A percentile compares a stretch with the other conserved stretches of the same genome.
phyloP scores from a whole-genome alignment of 768 basidiomycete species.

The Pholiota microspora region DNA sequence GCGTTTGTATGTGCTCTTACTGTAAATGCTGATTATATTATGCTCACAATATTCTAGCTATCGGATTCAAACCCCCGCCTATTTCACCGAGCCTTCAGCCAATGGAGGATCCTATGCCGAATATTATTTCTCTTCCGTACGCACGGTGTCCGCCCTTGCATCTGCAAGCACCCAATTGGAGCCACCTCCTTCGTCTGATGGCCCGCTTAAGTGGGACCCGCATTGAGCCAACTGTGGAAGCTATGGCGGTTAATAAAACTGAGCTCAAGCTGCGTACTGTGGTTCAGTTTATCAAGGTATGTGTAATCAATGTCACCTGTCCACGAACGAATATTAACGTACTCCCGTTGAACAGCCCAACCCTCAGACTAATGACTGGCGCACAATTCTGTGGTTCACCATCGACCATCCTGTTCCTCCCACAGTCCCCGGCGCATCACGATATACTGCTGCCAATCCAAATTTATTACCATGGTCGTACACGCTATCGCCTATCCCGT shows the following conservation, averaged over 20 bases:
- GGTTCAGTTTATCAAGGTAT: slow-evolving; percentile 76
- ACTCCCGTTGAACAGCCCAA: slow-evolving; percentile 44
- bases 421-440: slow-evolving; percentile 39
- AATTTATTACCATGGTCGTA: slow-evolving; percentile 74
- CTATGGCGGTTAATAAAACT: slow-evolving; percentile 53
- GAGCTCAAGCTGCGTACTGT: slow-evolving; percentile 68
- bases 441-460: slow-evolving; percentile 57
- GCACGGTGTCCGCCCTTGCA: slow-evolving; percentile 68
- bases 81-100: slow-evolving; percentile 46
- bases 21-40: neutral
- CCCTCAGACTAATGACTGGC: slow-evolving; percentile 60
- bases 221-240: slow-evolving; percentile 70
- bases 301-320: slow-evolving; percentile 14
- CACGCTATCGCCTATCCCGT: slow-evolving; percentile 53
- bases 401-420: slow-evolving; percentile 65
- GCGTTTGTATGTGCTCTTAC: slow-evolving; percentile 56
- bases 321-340: neutral
- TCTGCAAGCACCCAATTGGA: slow-evolving; percentile 74
- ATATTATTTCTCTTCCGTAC: slow-evolving; percentile 72
- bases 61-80: slow-evolving; percentile 62
- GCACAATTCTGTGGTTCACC: slow-evolving; percentile 74
- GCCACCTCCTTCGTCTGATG: slow-evolving; percentile 70
- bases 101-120: slow-evolving; percentile 59
- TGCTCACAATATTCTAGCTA: slow-evolving; percentile 39
- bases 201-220: slow-evolving; percentile 68